These are phyloP conservation scores for Gaultheria prostrata DNA, from an alignment of 148 eudicot species.

Conservation along the genomic window DNA sequence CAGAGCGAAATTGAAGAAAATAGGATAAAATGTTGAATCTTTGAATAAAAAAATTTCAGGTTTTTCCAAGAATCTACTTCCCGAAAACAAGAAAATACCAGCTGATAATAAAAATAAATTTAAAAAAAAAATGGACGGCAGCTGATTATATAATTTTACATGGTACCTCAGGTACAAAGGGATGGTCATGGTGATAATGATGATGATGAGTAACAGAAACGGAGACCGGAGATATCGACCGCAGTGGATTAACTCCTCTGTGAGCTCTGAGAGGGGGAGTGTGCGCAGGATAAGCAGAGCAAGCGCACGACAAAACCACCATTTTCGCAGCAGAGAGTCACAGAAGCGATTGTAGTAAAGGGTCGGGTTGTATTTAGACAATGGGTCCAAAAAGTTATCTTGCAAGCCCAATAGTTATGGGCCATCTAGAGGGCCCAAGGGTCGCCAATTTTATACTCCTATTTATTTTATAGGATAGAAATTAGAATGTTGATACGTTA, in stretches of 20 bases:
- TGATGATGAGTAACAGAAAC: slow-evolving; percentile 14
- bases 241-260: slow-evolving; percentile 20
- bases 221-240: slow-evolving; percentile 27
- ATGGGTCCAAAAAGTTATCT: neutral
- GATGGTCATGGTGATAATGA: slow-evolving; percentile 27
- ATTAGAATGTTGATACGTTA: no score
- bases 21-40: neutral
- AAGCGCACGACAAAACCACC: slow-evolving; percentile 30
- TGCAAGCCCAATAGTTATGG: neutral
- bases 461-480: no score
- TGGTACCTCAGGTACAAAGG: slow-evolving; percentile 67
- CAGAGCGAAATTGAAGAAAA: neutral
- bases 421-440: neutral
- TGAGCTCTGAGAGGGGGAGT: slow-evolving; percentile 11
- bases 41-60: no score
- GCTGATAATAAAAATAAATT: no score
- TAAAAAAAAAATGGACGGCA: no score
- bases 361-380: neutral
- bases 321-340: slow-evolving; percentile 13
- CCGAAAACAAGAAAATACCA: neutral
- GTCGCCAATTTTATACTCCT: no score
- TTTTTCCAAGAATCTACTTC: neutral
- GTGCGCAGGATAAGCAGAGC: slow-evolving; percentile 31
- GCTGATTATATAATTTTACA: neutral
- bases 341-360: neutral